Evolutionary conservation across 1,139 yeast species (phyloP), one percentile per base, ranked within the genome.

Genomic region (Geotrichum cucujoidarum): DNA sequence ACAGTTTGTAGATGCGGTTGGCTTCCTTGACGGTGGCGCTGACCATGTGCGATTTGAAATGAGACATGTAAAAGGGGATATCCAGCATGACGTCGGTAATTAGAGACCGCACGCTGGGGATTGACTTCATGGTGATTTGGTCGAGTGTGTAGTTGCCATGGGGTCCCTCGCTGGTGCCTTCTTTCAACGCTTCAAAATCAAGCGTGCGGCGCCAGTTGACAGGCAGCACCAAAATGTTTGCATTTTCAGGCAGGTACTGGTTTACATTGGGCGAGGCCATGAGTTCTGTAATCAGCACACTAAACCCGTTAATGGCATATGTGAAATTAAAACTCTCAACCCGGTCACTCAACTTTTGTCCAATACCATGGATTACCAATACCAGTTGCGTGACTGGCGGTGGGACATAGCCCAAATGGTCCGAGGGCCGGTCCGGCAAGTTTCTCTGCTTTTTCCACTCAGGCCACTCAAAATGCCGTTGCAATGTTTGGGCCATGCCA

Each of bases 301-400:
- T 72, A 55, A 89, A 67, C 17, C 78, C 75, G 60, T 85, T 88
- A 48, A 89, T 79, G 24, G 92, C 88, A 63, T 89, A 95, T 3
- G 92, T 81, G 67, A 92, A 92, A 61, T 88, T 88, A 42, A 89
- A 81, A 32, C 86, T 80, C 54, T 89, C 89, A 57, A 84, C 83
- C 57, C 80, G 80, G 47, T 80, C 78, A 2, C 95, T 94, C 51
- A 92, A 71, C 36, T 83, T 80, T 64, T 92, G 98, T 1, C 97
- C 97, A 54, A 92, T 87, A 0, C 98, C 97, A 65, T 92, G 98
- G 40, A 90, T 76, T 55, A 95, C 92, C 16, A 92, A 70, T 1
- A 90, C 77, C 49, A 92, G 69, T 65, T 88, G 95, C 38, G 59
- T 60, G 21, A 63, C 55, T 13, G 59, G 57, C 10, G 54, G 53